Percentiles rank a stretch among this genome's conserved stretches.
Evolutionary conservation across 805 yeast genomes (phyloP).

Genomic region (Yarrowia sp.): DNA sequence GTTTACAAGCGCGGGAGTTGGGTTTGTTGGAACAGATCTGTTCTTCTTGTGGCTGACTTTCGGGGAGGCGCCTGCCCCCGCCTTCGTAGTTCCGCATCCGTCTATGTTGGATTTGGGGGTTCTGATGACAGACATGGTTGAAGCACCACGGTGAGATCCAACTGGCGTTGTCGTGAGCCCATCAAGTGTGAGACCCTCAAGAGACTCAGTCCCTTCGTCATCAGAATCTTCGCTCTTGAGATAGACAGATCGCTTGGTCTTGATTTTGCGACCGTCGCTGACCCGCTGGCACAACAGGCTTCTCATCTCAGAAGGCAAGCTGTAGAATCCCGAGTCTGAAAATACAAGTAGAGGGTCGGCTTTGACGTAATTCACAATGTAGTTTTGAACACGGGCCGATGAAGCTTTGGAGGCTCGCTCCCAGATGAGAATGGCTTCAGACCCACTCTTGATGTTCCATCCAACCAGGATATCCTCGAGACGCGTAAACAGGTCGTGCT

Average conservation of each 20-base stretch:
- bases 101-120: not conserved
- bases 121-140: not conserved
- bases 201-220: not conserved
- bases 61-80: not conserved
- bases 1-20: not conserved
- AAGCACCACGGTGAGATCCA: not conserved
- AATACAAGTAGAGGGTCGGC: not conserved
- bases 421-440: not conserved
- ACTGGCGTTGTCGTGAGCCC: not conserved
- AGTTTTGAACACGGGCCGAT: not conserved
- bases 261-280: not conserved
- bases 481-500: not conserved
- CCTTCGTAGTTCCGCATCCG: not conserved
- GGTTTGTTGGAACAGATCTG: not conserved
- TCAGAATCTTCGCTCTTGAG: not conserved
- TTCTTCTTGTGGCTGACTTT: not conserved
- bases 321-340: not conserved
- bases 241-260: not conserved
- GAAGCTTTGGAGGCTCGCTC: not conserved
- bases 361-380: not conserved
- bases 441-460: not conserved
- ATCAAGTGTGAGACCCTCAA: not conserved
- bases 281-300: constrained; percentile 11
- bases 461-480: not conserved
- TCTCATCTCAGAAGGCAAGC: not conserved